These are phyloP conservation scores for Creolimax fragrantissima DNA, from an alignment of 78 protist species.

Conservation along the genomic window DNA sequence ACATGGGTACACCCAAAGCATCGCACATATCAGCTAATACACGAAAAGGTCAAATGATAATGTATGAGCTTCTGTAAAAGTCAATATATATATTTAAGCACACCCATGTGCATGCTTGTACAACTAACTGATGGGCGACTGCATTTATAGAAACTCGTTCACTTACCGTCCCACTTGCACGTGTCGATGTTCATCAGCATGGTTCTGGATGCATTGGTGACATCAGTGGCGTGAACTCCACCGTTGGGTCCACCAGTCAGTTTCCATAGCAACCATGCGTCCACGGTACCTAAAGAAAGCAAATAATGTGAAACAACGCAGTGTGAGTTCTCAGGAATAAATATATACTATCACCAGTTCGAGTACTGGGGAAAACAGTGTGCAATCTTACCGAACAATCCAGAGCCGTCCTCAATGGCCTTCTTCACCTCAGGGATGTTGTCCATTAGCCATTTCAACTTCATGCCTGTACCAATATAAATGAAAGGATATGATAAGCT, in stretches of 20 bases:
- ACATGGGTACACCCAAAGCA: slow-evolving; percentile 36
- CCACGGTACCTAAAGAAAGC: background rate
- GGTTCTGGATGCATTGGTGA: slow-evolving; percentile 93
- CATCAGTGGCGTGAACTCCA: slow-evolving; percentile 83
- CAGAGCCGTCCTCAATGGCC: background rate
- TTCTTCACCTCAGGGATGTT: slow-evolving; percentile 43
- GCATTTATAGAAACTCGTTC: no score
- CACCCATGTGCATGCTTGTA: no score
- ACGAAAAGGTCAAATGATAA: no score
- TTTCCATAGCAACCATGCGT: slow-evolving; percentile 19
- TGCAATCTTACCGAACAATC: background rate
- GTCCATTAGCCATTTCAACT: slow-evolving; percentile 73
- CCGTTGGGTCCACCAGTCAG: slow-evolving; percentile 61
- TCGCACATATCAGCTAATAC: background rate
- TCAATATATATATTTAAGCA: no score
- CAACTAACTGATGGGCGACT: no score
- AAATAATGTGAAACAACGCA: background rate
- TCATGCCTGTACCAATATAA: background rate
- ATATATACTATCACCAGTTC: no score
- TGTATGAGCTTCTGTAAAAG: no score
- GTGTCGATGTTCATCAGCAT: slow-evolving; percentile 86
- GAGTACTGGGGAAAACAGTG: no score
- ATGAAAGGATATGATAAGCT: background rate
- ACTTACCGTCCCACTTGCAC: slow-evolving; percentile 78
- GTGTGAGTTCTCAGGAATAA: background rate